Percentiles rank a stretch among this genome's conserved stretches.
These are phyloP conservation scores for Trichophyton verrucosum DNA, from an alignment of 2,329 filamentous ascomycete species.

Conservation along the genomic window DNA sequence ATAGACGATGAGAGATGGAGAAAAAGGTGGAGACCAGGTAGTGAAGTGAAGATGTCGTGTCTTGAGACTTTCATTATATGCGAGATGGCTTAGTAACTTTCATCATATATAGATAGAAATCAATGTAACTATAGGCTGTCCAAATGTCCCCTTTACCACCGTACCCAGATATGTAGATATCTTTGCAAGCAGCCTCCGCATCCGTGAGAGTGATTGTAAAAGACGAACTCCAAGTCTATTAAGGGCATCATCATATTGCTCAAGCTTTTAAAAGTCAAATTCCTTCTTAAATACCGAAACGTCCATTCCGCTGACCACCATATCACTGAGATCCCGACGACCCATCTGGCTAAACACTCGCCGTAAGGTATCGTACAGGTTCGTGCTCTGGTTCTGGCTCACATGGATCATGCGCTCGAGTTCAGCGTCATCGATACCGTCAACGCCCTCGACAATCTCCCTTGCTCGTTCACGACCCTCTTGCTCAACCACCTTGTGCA, in stretches of 20 bases:
- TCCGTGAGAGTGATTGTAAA: background rate
- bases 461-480: conserved; percentile 71
- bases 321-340: conserved; percentile 71
- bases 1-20: background rate
- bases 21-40: background rate
- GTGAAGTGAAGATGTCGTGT: background rate
- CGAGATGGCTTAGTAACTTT: background rate
- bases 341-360: conserved; percentile 97
- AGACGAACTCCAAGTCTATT: background rate
- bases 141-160: background rate
- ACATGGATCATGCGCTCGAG: conserved; percentile 71
- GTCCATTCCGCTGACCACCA: conserved; percentile 81
- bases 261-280: conserved; percentile 61
- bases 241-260: background rate
- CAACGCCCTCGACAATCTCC: conserved; percentile 58
- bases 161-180: background rate
- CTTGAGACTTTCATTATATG: background rate
- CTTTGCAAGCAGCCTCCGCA: background rate
- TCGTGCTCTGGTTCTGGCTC: conserved; percentile 85
- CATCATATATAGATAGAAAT: background rate
- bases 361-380: conserved; percentile 85
- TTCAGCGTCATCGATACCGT: conserved; percentile 52
- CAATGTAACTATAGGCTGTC: background rate
- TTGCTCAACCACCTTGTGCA: conserved; percentile 88
- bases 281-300: conserved; percentile 78